Percentiles rank a stretch among this genome's conserved stretches.
Evolutionary conservation across 2,329 filamentous ascomycete genomes (phyloP).

Genomic region (Colletotrichum chlorophyti): DNA sequence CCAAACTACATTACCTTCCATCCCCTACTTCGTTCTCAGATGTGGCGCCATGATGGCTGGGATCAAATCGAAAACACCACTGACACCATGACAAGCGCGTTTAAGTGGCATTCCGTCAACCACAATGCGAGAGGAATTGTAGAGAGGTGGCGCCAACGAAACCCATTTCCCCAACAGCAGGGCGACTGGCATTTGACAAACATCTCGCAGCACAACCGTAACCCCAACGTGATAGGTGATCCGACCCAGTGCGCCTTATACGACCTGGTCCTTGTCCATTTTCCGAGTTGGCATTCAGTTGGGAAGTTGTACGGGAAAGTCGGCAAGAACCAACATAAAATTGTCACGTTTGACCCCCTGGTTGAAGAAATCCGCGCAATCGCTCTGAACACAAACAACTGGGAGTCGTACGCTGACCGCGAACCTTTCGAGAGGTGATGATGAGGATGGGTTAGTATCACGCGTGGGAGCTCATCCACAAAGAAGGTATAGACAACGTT

Average conservation of each 20-base stretch:
- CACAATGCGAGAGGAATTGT: neutral
- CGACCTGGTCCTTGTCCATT: slow-evolving; percentile 8
- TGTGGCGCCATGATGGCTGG: no score
- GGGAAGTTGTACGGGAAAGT: no score
- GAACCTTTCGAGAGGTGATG: no score
- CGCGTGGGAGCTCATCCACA: neutral
- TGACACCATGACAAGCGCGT: no score
- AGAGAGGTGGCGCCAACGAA: no score
- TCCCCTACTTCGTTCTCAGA: slow-evolving; percentile 1
- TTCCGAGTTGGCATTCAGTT: no score
- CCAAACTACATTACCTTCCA: slow-evolving; percentile 17
- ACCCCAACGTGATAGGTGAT: slow-evolving; percentile 4
- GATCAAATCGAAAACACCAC: no score
- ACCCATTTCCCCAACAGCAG: neutral
- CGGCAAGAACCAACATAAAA: no score
- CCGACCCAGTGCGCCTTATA: neutral
- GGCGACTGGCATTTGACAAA: slow-evolving; percentile 4
- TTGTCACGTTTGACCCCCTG: neutral
- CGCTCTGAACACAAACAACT: neutral
- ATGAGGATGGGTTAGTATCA: no score
- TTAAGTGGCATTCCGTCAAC: no score
- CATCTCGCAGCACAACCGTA: neutral
- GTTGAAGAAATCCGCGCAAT: neutral
- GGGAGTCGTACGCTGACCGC: no score
- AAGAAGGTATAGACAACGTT: neutral